phyloP scores from a whole-genome alignment of 345 rosid species.

The Syzygium grande region DNA sequence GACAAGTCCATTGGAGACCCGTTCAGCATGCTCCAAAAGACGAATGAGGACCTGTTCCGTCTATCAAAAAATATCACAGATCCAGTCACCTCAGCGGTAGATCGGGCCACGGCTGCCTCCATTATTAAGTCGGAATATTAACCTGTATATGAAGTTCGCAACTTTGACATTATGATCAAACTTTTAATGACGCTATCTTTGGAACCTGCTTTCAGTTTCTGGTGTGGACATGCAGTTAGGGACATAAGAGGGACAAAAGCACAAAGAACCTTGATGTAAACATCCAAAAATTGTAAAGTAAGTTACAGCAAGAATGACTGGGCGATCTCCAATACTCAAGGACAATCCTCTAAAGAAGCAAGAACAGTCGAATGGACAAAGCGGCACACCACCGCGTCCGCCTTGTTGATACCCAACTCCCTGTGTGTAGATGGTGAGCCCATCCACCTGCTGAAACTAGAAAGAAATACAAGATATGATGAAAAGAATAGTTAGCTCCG shows the following conservation, averaged over 20 bases:
- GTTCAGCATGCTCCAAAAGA: no score
- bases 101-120: no score
- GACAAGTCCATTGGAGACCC: no score
- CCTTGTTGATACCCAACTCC: constrained; percentile 48
- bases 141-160: no score
- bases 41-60: no score
- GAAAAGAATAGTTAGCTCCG: background rate
- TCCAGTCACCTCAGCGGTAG: no score
- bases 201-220: no score
- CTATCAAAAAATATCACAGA: no score
- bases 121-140: no score
- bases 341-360: constrained; percentile 48
- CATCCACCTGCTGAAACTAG: constrained; percentile 15
- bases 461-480: background rate
- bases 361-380: constrained; percentile 80
- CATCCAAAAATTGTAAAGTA: background rate
- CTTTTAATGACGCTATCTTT: no score
- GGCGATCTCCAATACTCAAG: background rate
- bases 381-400: constrained; percentile 51
- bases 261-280: background rate
- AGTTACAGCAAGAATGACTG: background rate
- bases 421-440: constrained; percentile 45
- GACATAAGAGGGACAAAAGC: background rate
- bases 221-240: background rate
- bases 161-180: no score